Base-by-base conservation (phyloP, 2,329 filamentous ascomycete species). In the Geosmithia flava region DNA sequence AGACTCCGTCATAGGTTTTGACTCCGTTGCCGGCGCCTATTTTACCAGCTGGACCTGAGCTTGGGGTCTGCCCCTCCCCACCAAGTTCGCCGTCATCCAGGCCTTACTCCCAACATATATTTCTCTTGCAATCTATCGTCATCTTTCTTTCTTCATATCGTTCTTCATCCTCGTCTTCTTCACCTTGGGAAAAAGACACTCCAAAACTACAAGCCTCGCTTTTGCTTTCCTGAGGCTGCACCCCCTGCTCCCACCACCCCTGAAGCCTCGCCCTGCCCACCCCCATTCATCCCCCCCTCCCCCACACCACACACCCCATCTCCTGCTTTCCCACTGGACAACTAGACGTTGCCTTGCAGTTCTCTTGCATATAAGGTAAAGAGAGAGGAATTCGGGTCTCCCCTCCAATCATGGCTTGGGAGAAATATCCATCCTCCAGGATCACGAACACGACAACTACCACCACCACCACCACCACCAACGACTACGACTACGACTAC, bases 401-500 rank as follows among this genome's bases (percentile, higher is more conserved):
- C 49, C 43, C 49, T 53, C 56, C 56, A 58, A 57, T 58, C 51
- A 59, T 58, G 56, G 52, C 52, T 48, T 49, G 52, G 52, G 54
- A 52, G 49, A 23, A 44, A 44, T 27, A 27, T 27, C 43, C 47
- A 39, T 23, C 45, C 15, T 23, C 44, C 16, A n/a, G n/a, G 16
- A 44, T 40, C 20, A 39, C 47, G 15, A 42, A 40, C 16, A 16
- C 33, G 7, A 17, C 40, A n/a, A 42, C 20, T 17, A 23, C 27
- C 3, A 16, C 41, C 19, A 27, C 23, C 23, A 27, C 23, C 43
- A 44, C 43, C 47, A 39, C 41, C 45, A 33, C 44, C 44, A 33
- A 7, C 37, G 16, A 44, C 47, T 37, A 44, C 46, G 19, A 40
- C 46, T 20, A 15, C 33, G 7, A 17, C 40, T 29, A 42, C 20